Percentiles rank a stretch among this genome's conserved stretches.
Evolutionary conservation across 1,284 basidiomycete species (phyloP).

Genomic region (Rhodotorula sp.): DNA sequence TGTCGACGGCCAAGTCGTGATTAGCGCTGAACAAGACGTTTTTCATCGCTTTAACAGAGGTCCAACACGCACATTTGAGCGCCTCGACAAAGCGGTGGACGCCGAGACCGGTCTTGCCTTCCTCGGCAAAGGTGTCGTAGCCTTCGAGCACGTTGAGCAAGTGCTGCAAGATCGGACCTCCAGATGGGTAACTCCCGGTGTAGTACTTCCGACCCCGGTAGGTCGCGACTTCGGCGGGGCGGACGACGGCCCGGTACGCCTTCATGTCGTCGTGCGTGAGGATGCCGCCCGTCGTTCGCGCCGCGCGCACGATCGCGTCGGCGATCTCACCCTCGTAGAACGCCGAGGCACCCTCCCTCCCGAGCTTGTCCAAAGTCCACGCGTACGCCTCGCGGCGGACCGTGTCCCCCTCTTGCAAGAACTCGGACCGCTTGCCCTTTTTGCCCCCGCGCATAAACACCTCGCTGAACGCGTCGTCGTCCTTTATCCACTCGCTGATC

Average conservation of each 20-base stretch:
- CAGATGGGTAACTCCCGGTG: constrained; percentile 77
- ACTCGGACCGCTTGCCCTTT: constrained; percentile 55
- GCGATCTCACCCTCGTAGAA: constrained; percentile 78
- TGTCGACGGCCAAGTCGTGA: neutral
- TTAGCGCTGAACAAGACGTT: neutral
- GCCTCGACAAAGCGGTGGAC: constrained; percentile 71
- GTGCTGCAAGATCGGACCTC: constrained; percentile 72
- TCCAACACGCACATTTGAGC: constrained; percentile 62
- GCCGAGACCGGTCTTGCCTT: constrained; percentile 59
- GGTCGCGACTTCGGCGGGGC: constrained; percentile 68
- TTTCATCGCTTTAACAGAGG: neutral
- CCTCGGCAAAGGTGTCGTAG: constrained; percentile 57
- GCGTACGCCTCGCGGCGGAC: constrained; percentile 69
- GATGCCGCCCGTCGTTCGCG: constrained; percentile 69
- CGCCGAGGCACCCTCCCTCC: constrained; percentile 65
- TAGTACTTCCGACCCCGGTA: constrained; percentile 77
- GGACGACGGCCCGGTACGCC: constrained; percentile 68
- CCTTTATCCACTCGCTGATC: constrained; percentile 57
- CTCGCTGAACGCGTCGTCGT: constrained; percentile 69
- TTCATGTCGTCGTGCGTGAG: constrained; percentile 68
- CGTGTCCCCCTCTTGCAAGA: constrained; percentile 70
- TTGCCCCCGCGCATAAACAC: constrained; percentile 66
- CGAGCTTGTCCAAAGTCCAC: constrained; percentile 64
- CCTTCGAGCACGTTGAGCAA: constrained; percentile 75
- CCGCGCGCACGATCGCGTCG: constrained; percentile 66